Evolutionary conservation across 2,329 filamentous ascomycete genomes (phyloP), one percentile per base, ranked within the genome.

Genomic region (Penicillium sp.): DNA sequence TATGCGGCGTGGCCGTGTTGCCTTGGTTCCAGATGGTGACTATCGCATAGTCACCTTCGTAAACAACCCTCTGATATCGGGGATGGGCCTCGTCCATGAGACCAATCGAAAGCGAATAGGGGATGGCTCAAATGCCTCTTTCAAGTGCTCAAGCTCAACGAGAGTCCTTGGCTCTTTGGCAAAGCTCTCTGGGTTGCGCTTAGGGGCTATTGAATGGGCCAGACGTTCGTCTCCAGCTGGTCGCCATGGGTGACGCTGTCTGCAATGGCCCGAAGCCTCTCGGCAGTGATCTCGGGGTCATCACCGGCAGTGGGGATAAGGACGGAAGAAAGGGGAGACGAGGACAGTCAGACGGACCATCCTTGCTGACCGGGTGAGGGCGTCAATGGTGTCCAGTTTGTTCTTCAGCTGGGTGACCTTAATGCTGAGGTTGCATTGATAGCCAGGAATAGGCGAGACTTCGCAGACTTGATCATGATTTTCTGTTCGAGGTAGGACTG

Each of bases 161-260:
- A 7, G 3, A 2, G 2, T 41, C 39, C 26, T 41, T n/a, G 7
- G 39, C 8, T 41, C 19, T 40, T 26, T 41, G 35, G n/a, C 16
- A 38, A 18, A 16, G 7, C 8, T 16, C n/a, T 16, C n/a, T n/a
- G 9, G 7, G 7, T 18, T 7, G 3, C 19, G 35, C 35, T 7
- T 38, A 16, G 1, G 7, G 38, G 18, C 4, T 8, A 23, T 23
- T 7, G 2, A 2, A 3, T 2, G 9, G 19, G 38, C 18, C 38
- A 11, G 8, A 11, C 11, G 7, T 13, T 13, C 2, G 23, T 23
- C 8, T 23, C 18, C 3, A 23, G 38, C 4, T 3, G 19, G 19
- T 11, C 7, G 73, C 39, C 7, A 27, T 14, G 14, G 19, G 19
- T 10, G 16, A 26, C 13, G 3, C 11, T 41, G 2, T 41, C 19